Percentiles rank a stretch among this genome's conserved stretches.
These are phyloP conservation scores for Batrachochytrium dendrobatidis DNA, from an alignment of 371 early-diverging fungal species.

Conservation along the genomic window DNA sequence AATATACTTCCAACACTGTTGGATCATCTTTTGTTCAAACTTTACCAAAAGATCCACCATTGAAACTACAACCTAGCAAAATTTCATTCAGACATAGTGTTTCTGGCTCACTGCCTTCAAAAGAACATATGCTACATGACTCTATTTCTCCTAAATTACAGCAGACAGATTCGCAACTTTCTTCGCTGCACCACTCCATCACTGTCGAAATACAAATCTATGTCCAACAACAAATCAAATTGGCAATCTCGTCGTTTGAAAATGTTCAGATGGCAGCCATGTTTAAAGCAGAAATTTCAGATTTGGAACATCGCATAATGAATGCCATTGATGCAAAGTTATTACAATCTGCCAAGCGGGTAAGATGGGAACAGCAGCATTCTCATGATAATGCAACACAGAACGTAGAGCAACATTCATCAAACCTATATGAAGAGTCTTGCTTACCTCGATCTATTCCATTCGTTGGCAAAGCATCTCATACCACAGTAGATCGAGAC, in stretches of 20 bases:
- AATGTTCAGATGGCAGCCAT: not conserved
- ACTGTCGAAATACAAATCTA: not conserved
- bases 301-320: not conserved
- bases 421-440: too few species aligned
- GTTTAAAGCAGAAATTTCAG: not conserved
- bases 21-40: not conserved
- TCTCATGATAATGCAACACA: not conserved
- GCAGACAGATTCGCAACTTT: not conserved
- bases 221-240: not conserved
- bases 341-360: not conserved
- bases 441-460: too few species aligned
- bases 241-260: not conserved
- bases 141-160: not conserved
- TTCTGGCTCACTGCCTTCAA: not conserved
- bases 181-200: not conserved
- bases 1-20: not conserved
- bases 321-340: not conserved
- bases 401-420: too few species aligned
- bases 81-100: not conserved
- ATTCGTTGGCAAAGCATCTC: not conserved
- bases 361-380: not conserved
- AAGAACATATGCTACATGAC: not conserved
- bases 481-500: not conserved
- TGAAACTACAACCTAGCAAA: not conserved
- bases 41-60: not conserved